Percentiles rank a stretch among this genome's conserved stretches.
Evolutionary conservation across 257 asterid species (phyloP).

Genomic region (Cinchona pubescens): DNA sequence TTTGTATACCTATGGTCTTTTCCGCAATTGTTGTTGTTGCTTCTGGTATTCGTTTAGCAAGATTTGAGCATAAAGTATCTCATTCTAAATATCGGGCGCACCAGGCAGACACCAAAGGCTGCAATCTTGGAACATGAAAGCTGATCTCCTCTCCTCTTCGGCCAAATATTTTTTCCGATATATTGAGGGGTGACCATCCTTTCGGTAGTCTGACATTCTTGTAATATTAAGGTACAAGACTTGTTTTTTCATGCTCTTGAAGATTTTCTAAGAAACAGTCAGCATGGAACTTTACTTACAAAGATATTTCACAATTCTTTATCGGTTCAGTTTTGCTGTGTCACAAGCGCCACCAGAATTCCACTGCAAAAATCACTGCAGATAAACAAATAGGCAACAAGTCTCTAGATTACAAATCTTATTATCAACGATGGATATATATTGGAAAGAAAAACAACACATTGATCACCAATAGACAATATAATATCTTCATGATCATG

Average conservation of each 20-base stretch:
- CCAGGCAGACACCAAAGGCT: constrained; percentile 93
- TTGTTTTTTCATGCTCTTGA: constrained; percentile 40
- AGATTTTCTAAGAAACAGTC: too few species aligned
- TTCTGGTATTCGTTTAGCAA: constrained; percentile 39
- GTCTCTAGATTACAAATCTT: too few species aligned
- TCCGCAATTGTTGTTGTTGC: constrained; percentile 27
- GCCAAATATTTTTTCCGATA: constrained; percentile 49
- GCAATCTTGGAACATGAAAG: constrained; percentile 54
- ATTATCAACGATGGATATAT: too few species aligned
- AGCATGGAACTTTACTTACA: too few species aligned
- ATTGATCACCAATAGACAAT: too few species aligned
- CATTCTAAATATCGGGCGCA: constrained; percentile 76
- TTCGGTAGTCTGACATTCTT: constrained; percentile 56
- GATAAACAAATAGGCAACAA: too few species aligned
- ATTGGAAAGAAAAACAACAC: too few species aligned
- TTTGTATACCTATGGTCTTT: constrained; percentile 24
- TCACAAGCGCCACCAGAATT: too few species aligned
- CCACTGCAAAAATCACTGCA: too few species aligned
- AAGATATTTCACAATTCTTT: too few species aligned
- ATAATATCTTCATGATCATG: too few species aligned
- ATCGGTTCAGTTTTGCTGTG: too few species aligned
- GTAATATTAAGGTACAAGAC: constrained; percentile 57
- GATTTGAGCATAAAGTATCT: constrained; percentile 54
- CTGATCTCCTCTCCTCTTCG: constrained; percentile 35
- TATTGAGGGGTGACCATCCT: constrained; percentile 69